phyloP scores from a whole-genome alignment of 2,329 filamentous ascomycete species.

The Phaeosphaeriaceae sp. region DNA sequence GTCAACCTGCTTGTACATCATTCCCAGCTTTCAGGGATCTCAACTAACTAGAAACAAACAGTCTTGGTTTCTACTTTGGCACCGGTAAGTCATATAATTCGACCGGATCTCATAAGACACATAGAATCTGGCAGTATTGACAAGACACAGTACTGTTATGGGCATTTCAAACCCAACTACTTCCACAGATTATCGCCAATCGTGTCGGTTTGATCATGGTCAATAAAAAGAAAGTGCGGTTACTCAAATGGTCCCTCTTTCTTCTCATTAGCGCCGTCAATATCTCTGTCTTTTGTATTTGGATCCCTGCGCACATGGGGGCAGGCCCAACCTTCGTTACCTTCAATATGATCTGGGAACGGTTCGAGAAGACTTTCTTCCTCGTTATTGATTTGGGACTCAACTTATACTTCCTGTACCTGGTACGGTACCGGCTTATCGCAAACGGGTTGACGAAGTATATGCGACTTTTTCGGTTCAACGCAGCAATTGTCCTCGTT shows the following conservation, averaged over 20 bases:
- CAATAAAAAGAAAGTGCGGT: conserved; percentile 36
- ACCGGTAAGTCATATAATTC: conserved; percentile 2
- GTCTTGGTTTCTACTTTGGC: conserved; percentile 17
- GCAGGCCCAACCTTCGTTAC: conserved; percentile 46
- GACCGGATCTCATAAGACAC: neutral
- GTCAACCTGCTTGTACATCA: neutral
- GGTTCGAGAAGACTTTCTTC: conserved; percentile 57
- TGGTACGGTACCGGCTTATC: conserved; percentile 40
- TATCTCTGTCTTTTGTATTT: conserved; percentile 57
- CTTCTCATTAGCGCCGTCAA: conserved; percentile 54
- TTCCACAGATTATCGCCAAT: conserved; percentile 60
- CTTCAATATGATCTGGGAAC: conserved; percentile 59
- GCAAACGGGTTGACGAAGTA: conserved; percentile 43
- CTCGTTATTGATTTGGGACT: conserved; percentile 54
- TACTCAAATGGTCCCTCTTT: conserved; percentile 52
- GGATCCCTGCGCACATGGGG: conserved; percentile 57
- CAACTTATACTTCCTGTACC: conserved; percentile 57
- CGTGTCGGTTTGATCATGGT: conserved; percentile 55
- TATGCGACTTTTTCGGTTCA: conserved; percentile 39
- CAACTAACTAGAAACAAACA: neutral
- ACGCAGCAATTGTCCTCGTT: conserved; percentile 38
- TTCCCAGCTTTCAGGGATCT: neutral
- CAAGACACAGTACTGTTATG: conserved; percentile 43
- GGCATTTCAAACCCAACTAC: conserved; percentile 55
- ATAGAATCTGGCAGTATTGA: neutral